Evolutionary conservation across 1,284 basidiomycete genomes (phyloP).

Genomic region (Sanghuangporus baumii): DNA sequence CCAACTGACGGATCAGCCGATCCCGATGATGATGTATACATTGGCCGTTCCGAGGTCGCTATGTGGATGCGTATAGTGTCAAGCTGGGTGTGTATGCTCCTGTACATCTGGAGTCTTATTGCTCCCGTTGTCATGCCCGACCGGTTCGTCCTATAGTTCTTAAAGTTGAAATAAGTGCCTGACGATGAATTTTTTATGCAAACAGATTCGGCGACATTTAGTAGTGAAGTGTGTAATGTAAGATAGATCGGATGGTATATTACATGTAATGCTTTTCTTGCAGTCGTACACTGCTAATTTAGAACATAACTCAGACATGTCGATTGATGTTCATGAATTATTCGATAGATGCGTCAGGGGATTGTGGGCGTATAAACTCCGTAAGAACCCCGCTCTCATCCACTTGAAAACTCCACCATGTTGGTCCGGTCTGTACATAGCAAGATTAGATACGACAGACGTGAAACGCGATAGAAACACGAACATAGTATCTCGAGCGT

Average conservation of each 20-base stretch:
- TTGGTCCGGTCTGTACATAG: background rate
- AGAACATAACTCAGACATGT: background rate
- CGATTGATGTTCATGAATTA: background rate
- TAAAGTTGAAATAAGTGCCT: background rate
- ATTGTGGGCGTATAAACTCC: background rate
- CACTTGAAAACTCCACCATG: constrained; percentile 10
- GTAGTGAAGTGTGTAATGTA: background rate
- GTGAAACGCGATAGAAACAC: background rate
- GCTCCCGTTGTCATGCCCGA: constrained; percentile 90
- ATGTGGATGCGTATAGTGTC: constrained; percentile 99
- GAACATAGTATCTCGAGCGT: constrained; percentile 7
- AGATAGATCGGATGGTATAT: background rate
- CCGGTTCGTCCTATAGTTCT: constrained; percentile 39
- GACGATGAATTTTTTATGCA: background rate
- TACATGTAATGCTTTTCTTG: background rate
- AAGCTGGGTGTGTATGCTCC: constrained; percentile 87
- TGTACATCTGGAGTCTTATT: constrained; percentile 88
- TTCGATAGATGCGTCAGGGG: background rate
- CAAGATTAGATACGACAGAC: background rate
- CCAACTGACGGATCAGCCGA: constrained; percentile 28
- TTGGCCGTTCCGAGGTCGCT: constrained; percentile 90
- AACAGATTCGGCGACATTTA: constrained; percentile 17
- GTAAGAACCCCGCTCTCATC: constrained; percentile 9
- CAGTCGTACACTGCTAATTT: background rate
- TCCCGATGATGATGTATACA: constrained; percentile 77